A percentile compares a stretch with the other conserved stretches of the same genome.
Conservation (phyloP, 768 basidiomycete species). For the Lactarius quietus region DNA sequence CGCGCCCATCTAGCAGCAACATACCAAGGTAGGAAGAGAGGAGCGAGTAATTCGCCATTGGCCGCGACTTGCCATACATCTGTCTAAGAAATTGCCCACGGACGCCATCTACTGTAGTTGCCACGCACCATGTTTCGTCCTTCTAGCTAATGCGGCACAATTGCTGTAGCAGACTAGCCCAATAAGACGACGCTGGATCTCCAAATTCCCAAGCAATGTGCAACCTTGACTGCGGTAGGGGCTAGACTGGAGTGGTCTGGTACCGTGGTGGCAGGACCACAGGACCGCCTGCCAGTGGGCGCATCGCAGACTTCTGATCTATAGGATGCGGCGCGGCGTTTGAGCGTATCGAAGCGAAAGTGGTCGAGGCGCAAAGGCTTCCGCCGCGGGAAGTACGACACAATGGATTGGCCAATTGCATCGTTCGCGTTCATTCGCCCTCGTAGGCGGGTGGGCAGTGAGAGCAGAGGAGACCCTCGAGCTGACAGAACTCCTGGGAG, state of each 20-base stretch:
- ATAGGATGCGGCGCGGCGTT: not conserved
- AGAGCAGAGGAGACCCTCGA: not conserved
- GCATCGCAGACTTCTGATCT: not conserved
- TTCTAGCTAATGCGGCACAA: not conserved
- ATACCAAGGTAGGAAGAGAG: not conserved
- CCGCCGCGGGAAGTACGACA: not conserved
- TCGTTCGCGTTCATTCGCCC: not conserved
- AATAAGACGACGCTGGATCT: not conserved
- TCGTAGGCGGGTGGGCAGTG: too few relatives aligned
- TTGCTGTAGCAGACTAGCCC: not conserved
- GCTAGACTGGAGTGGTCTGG: not conserved
- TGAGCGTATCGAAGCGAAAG: not conserved
- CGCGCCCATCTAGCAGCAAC: not conserved
- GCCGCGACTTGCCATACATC: not conserved
- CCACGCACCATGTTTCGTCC: not conserved
- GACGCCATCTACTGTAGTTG: too few relatives aligned
- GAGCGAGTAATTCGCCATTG: not conserved
- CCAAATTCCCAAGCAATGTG: not conserved
- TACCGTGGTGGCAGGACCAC: not conserved
- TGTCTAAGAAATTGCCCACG: too few relatives aligned
- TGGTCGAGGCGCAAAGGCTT: not conserved
- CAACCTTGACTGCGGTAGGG: not conserved
- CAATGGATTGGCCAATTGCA: not conserved
- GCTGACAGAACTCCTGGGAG: not conserved
- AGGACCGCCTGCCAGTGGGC: not conserved